Percentiles rank a stretch among this genome's conserved stretches.
Conservation (phyloP, 148 eudicot species). For the Fagopyrum homotropicum region DNA sequence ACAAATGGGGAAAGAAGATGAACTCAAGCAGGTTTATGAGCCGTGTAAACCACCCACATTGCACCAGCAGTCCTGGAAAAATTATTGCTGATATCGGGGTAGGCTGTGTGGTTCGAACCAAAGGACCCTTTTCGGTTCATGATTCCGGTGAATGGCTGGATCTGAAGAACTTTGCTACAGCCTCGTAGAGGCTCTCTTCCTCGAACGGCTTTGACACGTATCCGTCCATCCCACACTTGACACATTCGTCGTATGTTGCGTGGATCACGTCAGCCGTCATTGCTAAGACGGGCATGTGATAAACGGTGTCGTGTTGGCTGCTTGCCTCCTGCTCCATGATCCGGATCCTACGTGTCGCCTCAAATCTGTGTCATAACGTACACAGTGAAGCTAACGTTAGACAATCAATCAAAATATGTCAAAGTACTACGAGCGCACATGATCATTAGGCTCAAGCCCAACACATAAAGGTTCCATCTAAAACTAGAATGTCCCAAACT, state of each 20-base stretch:
- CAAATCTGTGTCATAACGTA: constrained; percentile 23
- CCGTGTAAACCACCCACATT: constrained; percentile 4
- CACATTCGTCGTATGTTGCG: constrained; percentile 56
- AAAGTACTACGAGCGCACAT: too few relatives aligned
- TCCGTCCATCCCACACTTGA: constrained; percentile 66
- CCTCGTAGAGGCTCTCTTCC: constrained; percentile 57
- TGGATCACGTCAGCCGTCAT: constrained; percentile 80
- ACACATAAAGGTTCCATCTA: too few relatives aligned
- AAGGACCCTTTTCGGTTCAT: not conserved
- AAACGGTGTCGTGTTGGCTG: constrained; percentile 13
- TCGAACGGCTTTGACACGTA: constrained; percentile 65
- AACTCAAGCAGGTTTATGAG: not conserved
- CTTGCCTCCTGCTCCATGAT: constrained; percentile 43
- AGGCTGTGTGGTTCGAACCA: not conserved
- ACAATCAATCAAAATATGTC: too few relatives aligned
- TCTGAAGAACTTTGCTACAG: constrained; percentile 52
- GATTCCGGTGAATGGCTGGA: not conserved
- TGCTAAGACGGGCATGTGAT: constrained; percentile 63
- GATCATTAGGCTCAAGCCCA: too few relatives aligned
- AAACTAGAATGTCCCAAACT: too few relatives aligned
- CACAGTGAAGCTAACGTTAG: too few relatives aligned
- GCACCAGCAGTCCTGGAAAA: constrained; percentile 5
- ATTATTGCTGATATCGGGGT: not conserved
- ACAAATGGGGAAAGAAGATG: too few relatives aligned
- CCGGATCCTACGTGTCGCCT: constrained; percentile 56